These are phyloP conservation scores for Eucalyptus sp. DNA, from an alignment of 345 rosid species.

Conservation along the genomic window DNA sequence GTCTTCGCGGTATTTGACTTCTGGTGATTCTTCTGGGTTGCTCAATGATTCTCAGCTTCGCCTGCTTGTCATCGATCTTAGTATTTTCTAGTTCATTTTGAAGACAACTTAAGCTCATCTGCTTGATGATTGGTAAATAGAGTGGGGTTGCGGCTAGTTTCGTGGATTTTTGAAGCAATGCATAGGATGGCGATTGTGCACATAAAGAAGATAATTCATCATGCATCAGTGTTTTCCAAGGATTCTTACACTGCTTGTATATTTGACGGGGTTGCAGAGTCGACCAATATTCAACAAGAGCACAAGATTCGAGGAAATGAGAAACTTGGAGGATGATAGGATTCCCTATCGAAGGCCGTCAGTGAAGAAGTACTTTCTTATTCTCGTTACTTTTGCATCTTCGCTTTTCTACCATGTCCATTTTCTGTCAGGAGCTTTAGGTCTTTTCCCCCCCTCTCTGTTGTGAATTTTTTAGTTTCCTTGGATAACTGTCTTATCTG, in stretches of 20 bases:
- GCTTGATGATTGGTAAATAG: background rate
- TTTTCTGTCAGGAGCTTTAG: background rate
- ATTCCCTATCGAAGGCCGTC: conserved; percentile 65
- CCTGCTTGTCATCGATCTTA: background rate
- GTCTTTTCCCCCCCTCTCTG: background rate
- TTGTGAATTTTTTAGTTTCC: background rate
- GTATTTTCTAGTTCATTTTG: background rate
- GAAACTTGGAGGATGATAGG: conserved; percentile 67
- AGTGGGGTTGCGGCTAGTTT: background rate
- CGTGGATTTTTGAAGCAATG: background rate
- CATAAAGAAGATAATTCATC: background rate
- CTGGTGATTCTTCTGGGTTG: background rate
- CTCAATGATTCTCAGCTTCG: background rate
- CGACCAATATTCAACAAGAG: conserved; percentile 97
- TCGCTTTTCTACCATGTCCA: background rate
- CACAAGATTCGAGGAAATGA: conserved; percentile 97
- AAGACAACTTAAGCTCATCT: background rate
- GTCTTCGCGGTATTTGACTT: background rate
- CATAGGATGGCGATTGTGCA: background rate
- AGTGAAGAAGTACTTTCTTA: conserved; percentile 45
- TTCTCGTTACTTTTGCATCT: background rate
- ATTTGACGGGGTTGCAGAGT: conserved; percentile 42
- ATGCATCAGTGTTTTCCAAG: background rate
- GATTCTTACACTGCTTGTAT: background rate
- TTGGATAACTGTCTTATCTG: background rate